These are phyloP conservation scores for Chaetomiaceae sp. DNA, from an alignment of 2,329 filamentous ascomycete species.

Conservation along the genomic window DNA sequence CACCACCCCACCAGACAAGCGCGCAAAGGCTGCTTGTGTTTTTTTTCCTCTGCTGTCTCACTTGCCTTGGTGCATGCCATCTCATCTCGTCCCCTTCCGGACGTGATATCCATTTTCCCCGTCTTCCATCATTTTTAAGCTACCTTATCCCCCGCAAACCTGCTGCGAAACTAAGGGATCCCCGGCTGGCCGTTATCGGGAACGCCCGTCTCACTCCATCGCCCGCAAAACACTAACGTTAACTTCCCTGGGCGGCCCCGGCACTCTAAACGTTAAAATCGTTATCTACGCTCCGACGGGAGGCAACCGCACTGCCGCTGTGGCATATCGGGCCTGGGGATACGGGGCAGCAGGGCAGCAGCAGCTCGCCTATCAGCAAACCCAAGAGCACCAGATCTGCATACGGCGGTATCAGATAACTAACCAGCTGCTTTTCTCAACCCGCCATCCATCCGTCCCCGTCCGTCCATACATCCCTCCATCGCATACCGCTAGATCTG, in stretches of 20 bases:
- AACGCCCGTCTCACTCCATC: neutral
- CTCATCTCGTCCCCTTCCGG: too few relatives aligned
- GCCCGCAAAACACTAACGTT: slow-evolving; percentile 13
- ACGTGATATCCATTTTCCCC: neutral
- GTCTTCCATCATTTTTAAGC: too few relatives aligned
- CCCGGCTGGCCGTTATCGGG: slow-evolving; percentile 11
- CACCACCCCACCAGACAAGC: neutral
- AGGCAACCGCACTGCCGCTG: slow-evolving; percentile 16
- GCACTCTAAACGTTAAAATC: too few relatives aligned
- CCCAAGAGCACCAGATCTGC: slow-evolving; percentile 4
- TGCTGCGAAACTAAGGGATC: too few relatives aligned
- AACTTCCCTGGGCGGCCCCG: too few relatives aligned
- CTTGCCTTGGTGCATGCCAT: too few relatives aligned
- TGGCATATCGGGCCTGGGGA: slow-evolving; percentile 18
- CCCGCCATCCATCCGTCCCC: too few relatives aligned
- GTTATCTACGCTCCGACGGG: slow-evolving; percentile 24
- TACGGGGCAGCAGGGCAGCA: slow-evolving; percentile 24
- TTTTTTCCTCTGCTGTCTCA: too few relatives aligned
- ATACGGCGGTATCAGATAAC: slow-evolving; percentile 25
- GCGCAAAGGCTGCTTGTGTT: slow-evolving; percentile 15
- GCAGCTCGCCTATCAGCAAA: neutral
- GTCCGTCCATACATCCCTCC: too few relatives aligned
- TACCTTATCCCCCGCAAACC: too few relatives aligned
- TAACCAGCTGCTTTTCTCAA: too few relatives aligned
- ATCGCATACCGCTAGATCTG: slow-evolving; percentile 24